Conservation (phyloP, 257 asterid species). For the Eucommia ulmoides region DNA sequence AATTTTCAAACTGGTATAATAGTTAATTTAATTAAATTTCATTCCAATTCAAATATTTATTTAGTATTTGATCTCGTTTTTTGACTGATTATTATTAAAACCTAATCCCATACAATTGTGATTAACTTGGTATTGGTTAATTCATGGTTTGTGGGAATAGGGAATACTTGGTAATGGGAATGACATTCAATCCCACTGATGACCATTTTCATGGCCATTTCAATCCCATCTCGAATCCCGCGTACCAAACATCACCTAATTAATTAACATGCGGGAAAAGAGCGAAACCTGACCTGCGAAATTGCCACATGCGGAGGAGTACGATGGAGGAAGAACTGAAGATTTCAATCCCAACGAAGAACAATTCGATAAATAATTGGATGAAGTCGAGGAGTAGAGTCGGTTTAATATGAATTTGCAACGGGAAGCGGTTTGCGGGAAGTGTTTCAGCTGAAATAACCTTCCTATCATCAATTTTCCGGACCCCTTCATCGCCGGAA, state of each 20-base stretch:
- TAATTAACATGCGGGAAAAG: neutral
- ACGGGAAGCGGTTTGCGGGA: too few species aligned
- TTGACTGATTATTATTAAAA: too few species aligned
- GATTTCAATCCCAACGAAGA: conserved; percentile 12
- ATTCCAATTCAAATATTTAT: too few species aligned
- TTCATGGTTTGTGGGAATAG: neutral
- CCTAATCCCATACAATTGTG: too few species aligned
- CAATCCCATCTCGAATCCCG: neutral
- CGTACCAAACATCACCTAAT: neutral
- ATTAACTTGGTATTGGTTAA: too few species aligned
- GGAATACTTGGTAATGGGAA: neutral
- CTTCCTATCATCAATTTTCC: neutral
- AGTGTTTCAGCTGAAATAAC: too few species aligned
- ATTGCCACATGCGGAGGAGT: conserved; percentile 17
- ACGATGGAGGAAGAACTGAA: conserved; percentile 10
- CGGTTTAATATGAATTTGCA: neutral
- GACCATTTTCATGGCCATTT: neutral
- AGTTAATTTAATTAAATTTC: too few species aligned
- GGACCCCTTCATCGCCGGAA: neutral
- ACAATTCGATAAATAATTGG: conserved; percentile 9
- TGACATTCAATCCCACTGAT: too few species aligned
- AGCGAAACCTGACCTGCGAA: conserved; percentile 33
- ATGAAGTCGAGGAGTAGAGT: neutral
- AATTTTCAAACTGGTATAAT: too few species aligned
- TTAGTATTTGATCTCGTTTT: too few species aligned